phyloP scores from a whole-genome alignment of 257 asterid genomes.

The Cordia subcordata region DNA sequence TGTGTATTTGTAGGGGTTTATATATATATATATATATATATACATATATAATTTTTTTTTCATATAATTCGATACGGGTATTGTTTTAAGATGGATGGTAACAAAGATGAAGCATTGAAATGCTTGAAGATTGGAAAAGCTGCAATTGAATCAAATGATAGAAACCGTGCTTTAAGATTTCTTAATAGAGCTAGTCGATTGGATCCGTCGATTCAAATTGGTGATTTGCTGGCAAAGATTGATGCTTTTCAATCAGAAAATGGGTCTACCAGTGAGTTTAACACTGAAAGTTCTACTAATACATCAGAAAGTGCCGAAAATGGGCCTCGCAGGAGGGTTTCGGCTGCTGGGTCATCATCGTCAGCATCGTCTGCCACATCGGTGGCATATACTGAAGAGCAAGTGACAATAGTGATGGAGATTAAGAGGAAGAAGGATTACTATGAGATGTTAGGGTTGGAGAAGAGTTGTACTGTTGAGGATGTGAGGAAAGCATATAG shows the following conservation, averaged over 20 bases:
- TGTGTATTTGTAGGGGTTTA: background rate
- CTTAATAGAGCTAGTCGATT: constrained; percentile 75
- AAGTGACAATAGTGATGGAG: constrained; percentile 54
- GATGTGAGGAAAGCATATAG: constrained; percentile 84
- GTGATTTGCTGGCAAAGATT: constrained; percentile 43
- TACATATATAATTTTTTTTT: background rate
- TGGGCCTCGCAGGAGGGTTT: constrained; percentile 59
- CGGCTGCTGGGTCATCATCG: constrained; percentile 27
- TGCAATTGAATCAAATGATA: constrained; percentile 69
- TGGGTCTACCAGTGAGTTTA: constrained; percentile 16
- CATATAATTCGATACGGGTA: background rate
- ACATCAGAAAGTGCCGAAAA: constrained; percentile 22
- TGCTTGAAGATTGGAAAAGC: constrained; percentile 70
- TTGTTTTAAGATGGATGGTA: constrained; percentile 70
- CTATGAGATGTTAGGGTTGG: constrained; percentile 82
- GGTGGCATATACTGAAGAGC: constrained; percentile 61
- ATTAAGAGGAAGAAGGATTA: constrained; percentile 77
- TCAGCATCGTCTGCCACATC: constrained; percentile 32
- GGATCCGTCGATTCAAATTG: constrained; percentile 60
- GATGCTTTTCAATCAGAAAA: constrained; percentile 36
- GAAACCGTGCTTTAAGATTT: constrained; percentile 62
- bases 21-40: too few relatives aligned
- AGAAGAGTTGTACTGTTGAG: constrained; percentile 58
- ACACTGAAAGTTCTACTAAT: constrained; percentile 16
- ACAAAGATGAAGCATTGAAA: constrained; percentile 87